Conservation (phyloP, 148 eudicot genomes). For the Cornus suecica region DNA sequence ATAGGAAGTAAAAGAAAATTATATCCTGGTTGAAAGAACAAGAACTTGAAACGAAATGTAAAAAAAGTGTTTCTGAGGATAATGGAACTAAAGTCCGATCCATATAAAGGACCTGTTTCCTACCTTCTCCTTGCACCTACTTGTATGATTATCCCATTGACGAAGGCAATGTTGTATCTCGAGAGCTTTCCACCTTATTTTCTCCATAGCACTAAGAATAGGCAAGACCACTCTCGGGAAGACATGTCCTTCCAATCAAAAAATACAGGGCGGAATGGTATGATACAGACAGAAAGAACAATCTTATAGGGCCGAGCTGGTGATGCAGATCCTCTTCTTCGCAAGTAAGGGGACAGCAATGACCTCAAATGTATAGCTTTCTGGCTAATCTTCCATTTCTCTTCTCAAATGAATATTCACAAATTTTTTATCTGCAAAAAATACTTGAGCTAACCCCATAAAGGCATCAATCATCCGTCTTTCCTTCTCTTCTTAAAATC, state of each 20-base stretch:
- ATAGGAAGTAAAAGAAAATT: neutral
- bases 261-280: constrained; percentile 36
- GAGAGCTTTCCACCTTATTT: constrained; percentile 30
- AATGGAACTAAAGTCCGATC: constrained; percentile 12
- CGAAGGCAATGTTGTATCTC: constrained; percentile 6
- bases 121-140: neutral
- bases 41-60: constrained; percentile 2
- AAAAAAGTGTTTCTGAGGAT: constrained; percentile 7
- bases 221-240: constrained; percentile 28
- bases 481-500: constrained; percentile 24
- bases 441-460: constrained; percentile 18
- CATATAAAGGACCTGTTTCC: constrained; percentile 12
- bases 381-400: constrained; percentile 26
- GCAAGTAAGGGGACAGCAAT: constrained; percentile 24
- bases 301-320: constrained; percentile 38
- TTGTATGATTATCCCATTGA: too few relatives aligned
- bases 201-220: constrained; percentile 27
- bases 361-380: constrained; percentile 21
- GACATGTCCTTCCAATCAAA: constrained; percentile 37
- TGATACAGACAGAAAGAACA: constrained; percentile 63
- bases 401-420: constrained; percentile 26
- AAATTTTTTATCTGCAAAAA: constrained; percentile 30
- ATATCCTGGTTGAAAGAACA: neutral
- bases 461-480: constrained; percentile 22
- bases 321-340: constrained; percentile 31